phyloP scores from a whole-genome alignment of 495 filamentous ascomycete species.

The Daldinia grandis region DNA sequence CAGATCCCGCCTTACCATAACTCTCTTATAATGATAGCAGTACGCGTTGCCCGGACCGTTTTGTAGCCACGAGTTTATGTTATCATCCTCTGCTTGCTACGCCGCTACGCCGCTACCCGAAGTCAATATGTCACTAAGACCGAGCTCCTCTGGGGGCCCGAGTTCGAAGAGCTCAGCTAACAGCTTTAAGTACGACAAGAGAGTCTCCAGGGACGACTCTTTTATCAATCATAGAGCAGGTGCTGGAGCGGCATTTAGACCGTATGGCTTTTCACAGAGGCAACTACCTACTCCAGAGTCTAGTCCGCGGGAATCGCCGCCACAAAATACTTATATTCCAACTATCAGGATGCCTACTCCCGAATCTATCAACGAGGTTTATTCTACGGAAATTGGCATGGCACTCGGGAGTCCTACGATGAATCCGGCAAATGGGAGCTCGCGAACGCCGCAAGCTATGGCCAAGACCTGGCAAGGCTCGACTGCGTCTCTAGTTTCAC shows the following conservation, averaged over 20 bases:
- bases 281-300: conserved; percentile 55
- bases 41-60: conserved; percentile 25
- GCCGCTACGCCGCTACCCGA: conserved; percentile 44
- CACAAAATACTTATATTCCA: conserved; percentile 34
- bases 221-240: conserved; percentile 44
- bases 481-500: conserved; percentile 20
- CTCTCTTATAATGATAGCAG: conserved; percentile 37
- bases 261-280: conserved; percentile 46
- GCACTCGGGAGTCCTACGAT: conserved; percentile 63
- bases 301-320: conserved; percentile 46
- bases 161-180: conserved; percentile 32
- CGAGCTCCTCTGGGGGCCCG: conserved; percentile 51
- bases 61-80: conserved; percentile 47
- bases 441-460: conserved; percentile 26
- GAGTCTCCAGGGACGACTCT: conserved; percentile 60
- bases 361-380: conserved; percentile 50
- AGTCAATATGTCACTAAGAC: conserved; percentile 50
- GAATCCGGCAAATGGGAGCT: conserved; percentile 29
- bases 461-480: conserved; percentile 26
- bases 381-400: conserved; percentile 62
- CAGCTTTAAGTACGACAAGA: conserved; percentile 48
- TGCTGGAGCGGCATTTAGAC: conserved; percentile 37
- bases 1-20: conserved; percentile 52
- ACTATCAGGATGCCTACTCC: conserved; percentile 48
- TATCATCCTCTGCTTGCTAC: conserved; percentile 48